phyloP scores from a whole-genome alignment of 805 yeast species.

The Schwanniomyces polymorphus region DNA sequence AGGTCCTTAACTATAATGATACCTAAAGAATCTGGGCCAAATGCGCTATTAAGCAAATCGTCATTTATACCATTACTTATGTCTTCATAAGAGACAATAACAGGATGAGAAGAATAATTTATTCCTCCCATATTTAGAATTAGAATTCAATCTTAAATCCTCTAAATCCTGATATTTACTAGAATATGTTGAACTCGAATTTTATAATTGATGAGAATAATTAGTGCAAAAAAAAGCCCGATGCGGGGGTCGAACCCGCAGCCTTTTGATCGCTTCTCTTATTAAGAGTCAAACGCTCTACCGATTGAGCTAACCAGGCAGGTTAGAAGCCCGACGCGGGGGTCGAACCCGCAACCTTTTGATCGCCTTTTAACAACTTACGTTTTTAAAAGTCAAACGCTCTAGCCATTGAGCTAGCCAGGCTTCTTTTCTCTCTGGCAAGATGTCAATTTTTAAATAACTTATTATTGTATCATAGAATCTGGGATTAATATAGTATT shows the following conservation, averaged over 20 bases:
- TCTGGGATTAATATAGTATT: no score
- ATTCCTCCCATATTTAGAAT: not conserved
- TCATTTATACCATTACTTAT: constrained; percentile 31
- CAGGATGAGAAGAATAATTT: constrained; percentile 15
- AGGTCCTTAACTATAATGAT: constrained; percentile 48
- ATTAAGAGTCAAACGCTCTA: constrained; percentile 6
- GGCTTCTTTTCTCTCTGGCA: not conserved
- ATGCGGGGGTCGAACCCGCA: constrained; percentile 7
- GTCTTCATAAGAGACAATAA: constrained; percentile 27
- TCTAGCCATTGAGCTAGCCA: constrained; percentile 7
- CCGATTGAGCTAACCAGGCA: constrained; percentile 6
- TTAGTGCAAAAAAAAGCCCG: no score
- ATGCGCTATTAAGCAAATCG: constrained; percentile 40
- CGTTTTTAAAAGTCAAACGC: constrained; percentile 4
- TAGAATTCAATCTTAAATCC: not conserved
- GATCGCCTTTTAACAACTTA: not conserved
- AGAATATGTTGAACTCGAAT: no score
- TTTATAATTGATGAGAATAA: no score
- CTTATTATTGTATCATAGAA: no score
- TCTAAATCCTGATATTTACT: no score
- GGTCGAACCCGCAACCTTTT: constrained; percentile 6
- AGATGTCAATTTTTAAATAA: not conserved
- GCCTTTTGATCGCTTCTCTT: constrained; percentile 2
- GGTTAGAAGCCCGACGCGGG: constrained; percentile 3
- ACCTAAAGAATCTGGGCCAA: constrained; percentile 58